Evolutionary conservation across 2,329 filamentous ascomycete species (phyloP).

Genomic region (Epichloe gansuensis): DNA sequence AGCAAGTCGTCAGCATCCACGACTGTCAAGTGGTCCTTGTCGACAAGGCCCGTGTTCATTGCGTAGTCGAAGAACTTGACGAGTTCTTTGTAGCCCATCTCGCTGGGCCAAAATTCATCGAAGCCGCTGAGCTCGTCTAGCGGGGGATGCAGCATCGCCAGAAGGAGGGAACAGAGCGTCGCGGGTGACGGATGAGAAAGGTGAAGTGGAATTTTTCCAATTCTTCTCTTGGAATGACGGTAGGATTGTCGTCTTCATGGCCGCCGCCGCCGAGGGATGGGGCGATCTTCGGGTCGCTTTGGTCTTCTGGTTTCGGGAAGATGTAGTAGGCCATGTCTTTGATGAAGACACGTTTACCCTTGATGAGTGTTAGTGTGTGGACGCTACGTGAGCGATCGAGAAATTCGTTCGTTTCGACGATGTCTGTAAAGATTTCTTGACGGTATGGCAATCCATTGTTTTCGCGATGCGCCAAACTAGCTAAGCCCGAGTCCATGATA

Average conservation of each 20-base stretch:
- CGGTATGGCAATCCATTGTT: not conserved
- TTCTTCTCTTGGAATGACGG: slow-evolving; percentile 60
- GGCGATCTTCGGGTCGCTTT: slow-evolving; percentile 54
- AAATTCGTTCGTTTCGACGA: not conserved
- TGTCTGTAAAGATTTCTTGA: not conserved
- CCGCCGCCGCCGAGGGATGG: slow-evolving; percentile 60
- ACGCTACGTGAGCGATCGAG: not conserved
- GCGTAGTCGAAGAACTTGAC: slow-evolving; percentile 81
- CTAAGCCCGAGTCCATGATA: no score
- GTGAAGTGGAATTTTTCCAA: slow-evolving; percentile 82
- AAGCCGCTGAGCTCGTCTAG: slow-evolving; percentile 74
- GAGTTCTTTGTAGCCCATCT: slow-evolving; percentile 85
- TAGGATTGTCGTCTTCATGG: slow-evolving; percentile 63
- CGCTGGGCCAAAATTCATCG: slow-evolving; percentile 71
- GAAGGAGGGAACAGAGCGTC: slow-evolving; percentile 82
- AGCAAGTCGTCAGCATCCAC: slow-evolving; percentile 91
- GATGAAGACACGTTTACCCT: slow-evolving; percentile 92
- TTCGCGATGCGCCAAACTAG: not conserved
- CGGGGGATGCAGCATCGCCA: slow-evolving; percentile 90
- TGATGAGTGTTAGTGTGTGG: slow-evolving; percentile 1
- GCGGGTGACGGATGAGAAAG: slow-evolving; percentile 94
- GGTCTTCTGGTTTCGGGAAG: slow-evolving; percentile 55
- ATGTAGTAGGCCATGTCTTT: slow-evolving; percentile 97
- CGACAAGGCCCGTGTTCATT: slow-evolving; percentile 54
- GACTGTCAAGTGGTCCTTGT: slow-evolving; percentile 65